Evolutionary conservation across 352 stramenopile species (phyloP), one percentile per base, ranked within the genome.

Genomic region (Pythium plurisporium): DNA sequence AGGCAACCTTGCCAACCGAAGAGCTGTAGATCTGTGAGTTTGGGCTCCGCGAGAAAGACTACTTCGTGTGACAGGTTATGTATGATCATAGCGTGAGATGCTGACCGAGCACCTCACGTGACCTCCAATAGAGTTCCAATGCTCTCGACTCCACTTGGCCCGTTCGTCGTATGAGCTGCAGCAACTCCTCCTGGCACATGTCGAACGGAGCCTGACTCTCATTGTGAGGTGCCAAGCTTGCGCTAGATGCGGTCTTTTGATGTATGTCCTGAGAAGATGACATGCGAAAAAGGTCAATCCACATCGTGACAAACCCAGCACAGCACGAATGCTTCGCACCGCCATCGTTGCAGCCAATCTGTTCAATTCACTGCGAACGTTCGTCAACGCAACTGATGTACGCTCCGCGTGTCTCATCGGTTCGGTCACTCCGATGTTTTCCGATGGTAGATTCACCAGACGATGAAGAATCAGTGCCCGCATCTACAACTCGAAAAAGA

Each of bases 1-100:
- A 86, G 45, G 52, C 59, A 15, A 61, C 72, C 58, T 61, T 90
- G 5, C 78, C 80, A 12, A 85, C 78, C 10, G 77, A 90, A 58
- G 72, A 86, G 42, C 64, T 88, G 45, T 62, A 55, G 34, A 49
- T 23, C 6, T 2, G n/a, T n/a, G n/a, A n/a, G n/a, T n/a, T n/a
- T n/a, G n/a, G n/a, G n/a, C n/a, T n/a, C n/a, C n/a, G n/a, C n/a
- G n/a, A n/a, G n/a, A n/a, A n/a, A n/a, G n/a, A n/a, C n/a, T n/a
- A n/a, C n/a, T n/a, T n/a, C n/a, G n/a, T n/a, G n/a, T 3, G 41
- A 17, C 23, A 36, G 1, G 5, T 30, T n/a, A 9, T 9, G 14
- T 47, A 26, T 34, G 17, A 44, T 29, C 51, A 69, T 0, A 73
- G 47, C 10, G 65, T 26, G 46, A 76, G 56, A 34, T 64, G 33